Conservation (phyloP, 192 early-diverging fungal species). For the Chytriomyces sp. region DNA sequence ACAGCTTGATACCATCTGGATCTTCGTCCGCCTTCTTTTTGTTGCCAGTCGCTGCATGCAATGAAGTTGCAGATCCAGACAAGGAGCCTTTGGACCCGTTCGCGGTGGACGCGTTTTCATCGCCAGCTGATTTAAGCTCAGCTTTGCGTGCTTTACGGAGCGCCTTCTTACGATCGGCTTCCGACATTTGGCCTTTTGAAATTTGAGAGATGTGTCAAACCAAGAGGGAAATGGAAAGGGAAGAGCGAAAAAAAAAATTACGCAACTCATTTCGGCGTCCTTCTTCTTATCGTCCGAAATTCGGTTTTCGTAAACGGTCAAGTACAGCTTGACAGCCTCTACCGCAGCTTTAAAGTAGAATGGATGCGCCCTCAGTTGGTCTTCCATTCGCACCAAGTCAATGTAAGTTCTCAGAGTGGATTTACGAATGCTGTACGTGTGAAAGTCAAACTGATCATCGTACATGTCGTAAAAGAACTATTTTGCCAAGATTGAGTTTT, state of each 20-base stretch:
- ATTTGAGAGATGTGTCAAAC: background rate
- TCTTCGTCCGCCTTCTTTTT: slow-evolving; percentile 65
- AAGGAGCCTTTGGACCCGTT: background rate
- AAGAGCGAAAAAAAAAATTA: background rate
- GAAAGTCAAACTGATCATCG: slow-evolving; percentile 97
- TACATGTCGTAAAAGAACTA: slow-evolving; percentile 80
- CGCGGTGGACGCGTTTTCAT: slow-evolving; percentile 44
- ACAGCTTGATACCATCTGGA: slow-evolving; percentile 72
- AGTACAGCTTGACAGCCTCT: slow-evolving; percentile 70
- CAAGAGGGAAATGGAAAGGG: background rate
- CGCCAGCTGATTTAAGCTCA: slow-evolving; percentile 51
- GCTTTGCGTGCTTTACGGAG: slow-evolving; percentile 78
- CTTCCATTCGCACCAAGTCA: slow-evolving; percentile 79
- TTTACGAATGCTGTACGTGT: slow-evolving; percentile 90
- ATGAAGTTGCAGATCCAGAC: background rate
- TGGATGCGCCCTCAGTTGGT: slow-evolving; percentile 71
- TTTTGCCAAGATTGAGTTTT: background rate
- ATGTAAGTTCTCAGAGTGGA: slow-evolving; percentile 85
- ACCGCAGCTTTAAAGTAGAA: slow-evolving; percentile 77
- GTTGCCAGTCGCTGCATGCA: slow-evolving; percentile 20
- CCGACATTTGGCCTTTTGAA: slow-evolving; percentile 63
- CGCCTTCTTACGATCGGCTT: slow-evolving; percentile 78
- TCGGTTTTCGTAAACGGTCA: slow-evolving; percentile 62
- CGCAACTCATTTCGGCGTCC: slow-evolving; percentile 49
- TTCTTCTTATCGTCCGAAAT: slow-evolving; percentile 48